These are phyloP conservation scores for Candida krabiensis DNA, from an alignment of 805 yeast species.

Conservation along the genomic window DNA sequence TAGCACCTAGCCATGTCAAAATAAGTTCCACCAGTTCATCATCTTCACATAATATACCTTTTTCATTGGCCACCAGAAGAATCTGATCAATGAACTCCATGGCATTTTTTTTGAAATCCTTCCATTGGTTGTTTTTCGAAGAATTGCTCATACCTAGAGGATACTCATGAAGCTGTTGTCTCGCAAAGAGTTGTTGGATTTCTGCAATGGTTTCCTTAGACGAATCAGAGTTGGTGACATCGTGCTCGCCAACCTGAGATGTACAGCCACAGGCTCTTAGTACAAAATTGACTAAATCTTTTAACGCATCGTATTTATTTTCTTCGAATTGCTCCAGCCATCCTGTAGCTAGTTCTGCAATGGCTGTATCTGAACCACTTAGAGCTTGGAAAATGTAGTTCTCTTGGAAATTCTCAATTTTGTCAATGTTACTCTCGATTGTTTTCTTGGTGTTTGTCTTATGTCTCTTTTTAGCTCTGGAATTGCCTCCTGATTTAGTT, in stretches of 20 bases:
- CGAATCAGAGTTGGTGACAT: conserved; percentile 51
- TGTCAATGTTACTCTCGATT: conserved; percentile 33
- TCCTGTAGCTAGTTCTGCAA: conserved; percentile 50
- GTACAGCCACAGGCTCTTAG: conserved; percentile 73
- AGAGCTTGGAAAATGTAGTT: conserved; percentile 52
- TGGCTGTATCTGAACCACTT: conserved; percentile 46
- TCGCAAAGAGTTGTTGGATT: conserved; percentile 59
- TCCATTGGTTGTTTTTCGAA: conserved; percentile 49
- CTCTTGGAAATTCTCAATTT: conserved; percentile 44
- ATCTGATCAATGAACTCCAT: conserved; percentile 55
- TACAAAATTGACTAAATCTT: conserved; percentile 65
- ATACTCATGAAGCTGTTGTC: conserved; percentile 66
- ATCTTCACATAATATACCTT: conserved; percentile 53
- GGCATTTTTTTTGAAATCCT: conserved; percentile 53
- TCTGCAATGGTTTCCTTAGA: conserved; percentile 75
- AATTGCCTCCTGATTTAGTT: conserved; percentile 19
- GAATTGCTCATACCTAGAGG: conserved; percentile 43
- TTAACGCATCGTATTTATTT: conserved; percentile 48
- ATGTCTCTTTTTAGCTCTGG: conserved; percentile 30
- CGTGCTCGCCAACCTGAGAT: conserved; percentile 69
- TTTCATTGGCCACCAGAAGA: conserved; percentile 55
- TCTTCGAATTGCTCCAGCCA: conserved; percentile 57
- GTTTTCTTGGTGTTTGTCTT: conserved; percentile 19
- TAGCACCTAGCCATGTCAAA: conserved; percentile 72
- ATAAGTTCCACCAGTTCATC: conserved; percentile 52